Evolutionary conservation across 306 rosid genomes (phyloP).

Genomic region (Macrotyloma uniflorum): DNA sequence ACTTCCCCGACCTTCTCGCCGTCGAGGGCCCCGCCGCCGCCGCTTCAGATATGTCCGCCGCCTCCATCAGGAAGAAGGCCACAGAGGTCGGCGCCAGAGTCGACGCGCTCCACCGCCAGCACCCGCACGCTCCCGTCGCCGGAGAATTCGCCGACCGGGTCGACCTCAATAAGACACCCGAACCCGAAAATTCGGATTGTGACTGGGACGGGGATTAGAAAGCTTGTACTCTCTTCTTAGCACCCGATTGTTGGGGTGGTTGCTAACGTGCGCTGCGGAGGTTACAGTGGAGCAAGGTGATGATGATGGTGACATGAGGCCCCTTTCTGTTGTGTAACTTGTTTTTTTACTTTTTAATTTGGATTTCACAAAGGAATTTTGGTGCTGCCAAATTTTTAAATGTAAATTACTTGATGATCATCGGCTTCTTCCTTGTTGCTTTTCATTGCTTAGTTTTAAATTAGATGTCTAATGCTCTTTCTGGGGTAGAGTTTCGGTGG

Average conservation of each 20-base stretch:
- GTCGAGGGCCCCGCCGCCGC: constrained; percentile 32
- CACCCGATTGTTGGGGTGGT: constrained; percentile 48
- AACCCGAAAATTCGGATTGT: constrained; percentile 68
- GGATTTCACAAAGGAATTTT: constrained; percentile 56
- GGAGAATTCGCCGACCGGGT: constrained; percentile 57
- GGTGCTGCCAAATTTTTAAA: constrained; percentile 56
- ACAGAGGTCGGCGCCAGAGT: constrained; percentile 91
- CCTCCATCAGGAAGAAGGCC: constrained; percentile 76
- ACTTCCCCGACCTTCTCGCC: constrained; percentile 69
- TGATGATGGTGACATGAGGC: constrained; percentile 43
- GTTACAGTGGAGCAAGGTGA: constrained; percentile 49
- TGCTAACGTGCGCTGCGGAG: constrained; percentile 52
- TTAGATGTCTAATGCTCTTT: background rate
- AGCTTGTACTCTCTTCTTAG: background rate
- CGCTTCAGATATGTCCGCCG: constrained; percentile 73
- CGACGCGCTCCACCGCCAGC: constrained; percentile 65
- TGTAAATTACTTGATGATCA: constrained; percentile 50
- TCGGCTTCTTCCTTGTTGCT: background rate
- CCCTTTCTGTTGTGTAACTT: constrained; percentile 34
- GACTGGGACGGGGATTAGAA: constrained; percentile 45
- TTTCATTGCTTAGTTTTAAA: background rate
- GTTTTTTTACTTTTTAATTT: constrained; percentile 1
- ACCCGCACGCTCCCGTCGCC: constrained; percentile 17
- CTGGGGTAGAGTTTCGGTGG: background rate
- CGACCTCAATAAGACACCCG: constrained; percentile 81